Percentiles rank a stretch among this genome's conserved stretches.
These are phyloP conservation scores for maize (Zea mays) DNA, from an alignment of 176 grass and related monocot species.

Conservation along the genomic window Zm-B73-REFERENCE-NAM-5.0 NC_050096.1:36862001-36862500, in stretches of 20 bases:
- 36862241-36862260: constrained; percentile 80
- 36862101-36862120: neutral
- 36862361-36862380: constrained; percentile 21
- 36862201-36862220: constrained; percentile 29
- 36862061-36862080: neutral
- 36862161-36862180: neutral
- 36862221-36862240: constrained; percentile 60
- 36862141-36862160: constrained; percentile 1
- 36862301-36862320: constrained; percentile 37
- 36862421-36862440: too few relatives aligned
- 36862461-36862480: constrained; percentile 27
- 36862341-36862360: constrained; percentile 40
- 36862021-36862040: neutral
- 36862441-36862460: constrained; percentile 9
- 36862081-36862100: constrained; percentile 20
- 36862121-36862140: constrained; percentile 22
- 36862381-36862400: constrained; percentile 12
- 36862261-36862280: constrained; percentile 67
- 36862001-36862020: neutral
- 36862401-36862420: too few relatives aligned
- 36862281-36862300: constrained; percentile 41
- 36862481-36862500: neutral
- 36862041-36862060: neutral
- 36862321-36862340: constrained; percentile 67
- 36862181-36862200: constrained; percentile 20